Base-by-base conservation (phyloP, 108 stramenopile species). In the Skeletonema grethae region DNA sequence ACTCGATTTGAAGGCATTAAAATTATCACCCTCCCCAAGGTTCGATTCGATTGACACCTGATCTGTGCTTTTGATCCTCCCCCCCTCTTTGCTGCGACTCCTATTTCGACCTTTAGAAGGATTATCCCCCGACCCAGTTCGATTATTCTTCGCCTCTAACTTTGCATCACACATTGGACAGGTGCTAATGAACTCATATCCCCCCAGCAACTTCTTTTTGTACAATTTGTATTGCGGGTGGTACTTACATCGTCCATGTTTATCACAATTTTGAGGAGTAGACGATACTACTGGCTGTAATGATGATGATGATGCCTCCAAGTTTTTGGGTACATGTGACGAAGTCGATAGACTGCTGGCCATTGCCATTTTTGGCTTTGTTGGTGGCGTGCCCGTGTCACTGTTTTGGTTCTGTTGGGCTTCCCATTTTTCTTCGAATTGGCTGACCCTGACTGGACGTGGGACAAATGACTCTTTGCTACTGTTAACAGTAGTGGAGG, bases 181-280 rank as follows among this genome's bases (percentile, higher is more conserved):
- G 60, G 32, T 35, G 1, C 32, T n/a, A 1, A 61, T 39, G 16
- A 61, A 39, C 20, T 58, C 57, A 13, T 58, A 58, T 24, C 57
- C 57, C 25, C 57, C 57, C 57, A 58, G 12, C 30, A 58, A 58
- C 57, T 58, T 58, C 57, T 58, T 58, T 15, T 58, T 58, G 57
- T 30, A 58, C 57, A 58, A 58, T 58, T 58, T 58, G 57, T 30
- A 12, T 28, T 58, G 25, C 18, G 57, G 57, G 22, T 58, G 57
- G 25, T 5, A 30, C 12, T 28, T 58, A n/a, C 57, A 58, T 15
- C 57, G n/a, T 4, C 57, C 57, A 28, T 1, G 10, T 58, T 32
- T 58, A 5, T 58, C 57, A 12, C 25, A 28, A 32, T 28, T 58
- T 2, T 58, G 11, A n/a, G 57, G 36, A 36, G 36, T 36, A 36